These are phyloP conservation scores for Halophytophthora polymorphica DNA, from an alignment of 352 stramenopile species.

Conservation along the genomic window DNA sequence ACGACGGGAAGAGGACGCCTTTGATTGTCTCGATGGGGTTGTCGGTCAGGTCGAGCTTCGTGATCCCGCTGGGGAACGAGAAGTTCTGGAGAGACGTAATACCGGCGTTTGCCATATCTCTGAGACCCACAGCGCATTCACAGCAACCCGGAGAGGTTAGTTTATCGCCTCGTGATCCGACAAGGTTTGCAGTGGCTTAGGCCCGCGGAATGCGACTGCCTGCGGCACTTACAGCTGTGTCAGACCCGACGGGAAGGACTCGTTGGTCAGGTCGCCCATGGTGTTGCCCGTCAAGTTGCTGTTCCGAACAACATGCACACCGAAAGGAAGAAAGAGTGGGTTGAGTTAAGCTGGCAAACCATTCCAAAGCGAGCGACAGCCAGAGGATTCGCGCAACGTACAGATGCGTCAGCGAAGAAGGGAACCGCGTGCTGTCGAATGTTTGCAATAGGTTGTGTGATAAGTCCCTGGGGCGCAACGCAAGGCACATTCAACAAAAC, in stretches of 20 bases:
- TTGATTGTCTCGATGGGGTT: slow-evolving; percentile 33
- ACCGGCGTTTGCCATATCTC: slow-evolving; percentile 19
- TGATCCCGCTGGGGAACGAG: slow-evolving; percentile 32
- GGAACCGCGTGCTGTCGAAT: slow-evolving; percentile 10
- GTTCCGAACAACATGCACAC: not conserved
- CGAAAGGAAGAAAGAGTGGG: not conserved
- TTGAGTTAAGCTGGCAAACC: not conserved
- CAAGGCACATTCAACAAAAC: not conserved
- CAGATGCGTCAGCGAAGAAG: slow-evolving; percentile 22
- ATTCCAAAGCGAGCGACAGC: not conserved
- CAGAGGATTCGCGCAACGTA: slow-evolving; percentile 3
- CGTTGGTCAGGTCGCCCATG: slow-evolving; percentile 23
- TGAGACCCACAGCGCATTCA: slow-evolving; percentile 1
- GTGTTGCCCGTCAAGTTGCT: slow-evolving; percentile 43
- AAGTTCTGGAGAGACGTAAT: slow-evolving; percentile 35
- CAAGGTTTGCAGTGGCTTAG: too few relatives aligned
- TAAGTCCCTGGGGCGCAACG: slow-evolving; percentile 14
- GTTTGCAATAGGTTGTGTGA: slow-evolving; percentile 19
- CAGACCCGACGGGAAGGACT: slow-evolving; percentile 25
- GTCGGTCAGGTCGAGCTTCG: slow-evolving; percentile 32
- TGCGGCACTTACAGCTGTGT: slow-evolving; percentile 24
- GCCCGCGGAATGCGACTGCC: not conserved
- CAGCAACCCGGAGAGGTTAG: too few relatives aligned
- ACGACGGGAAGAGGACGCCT: slow-evolving; percentile 37
- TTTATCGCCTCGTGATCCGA: too few relatives aligned